Base-by-base conservation (phyloP, 148 eudicot species). In the Spergularia marina region DNA sequence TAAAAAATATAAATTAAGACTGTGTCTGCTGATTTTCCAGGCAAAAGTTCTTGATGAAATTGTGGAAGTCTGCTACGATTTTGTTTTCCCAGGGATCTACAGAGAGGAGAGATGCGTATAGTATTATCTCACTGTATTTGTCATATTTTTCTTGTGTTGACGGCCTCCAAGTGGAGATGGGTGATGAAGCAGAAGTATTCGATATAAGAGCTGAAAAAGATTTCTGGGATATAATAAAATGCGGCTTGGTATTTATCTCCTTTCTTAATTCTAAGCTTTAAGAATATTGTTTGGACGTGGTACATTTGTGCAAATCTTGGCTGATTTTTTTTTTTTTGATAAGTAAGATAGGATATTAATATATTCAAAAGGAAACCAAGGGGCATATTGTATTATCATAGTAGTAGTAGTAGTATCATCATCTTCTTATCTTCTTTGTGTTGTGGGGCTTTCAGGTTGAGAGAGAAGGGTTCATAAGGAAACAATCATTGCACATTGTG, bases 71-170 rank as follows among this genome's bases (percentile, higher is more conserved):
- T 82, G 93, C 96, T 84, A 87, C 72, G 82, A 63, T 72, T 61
- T 83, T 96, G 72, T 91, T 95, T 86, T 67, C 85, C 65, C 17
- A 83, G 84, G 98, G 98, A 71, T 75, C 87, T 77, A 57, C 76
- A 60, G 99, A 96, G 86, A 89, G 99, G 85, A 87, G 88, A 83
- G 99, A 92, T 92, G 96, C 94, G 49, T 96, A 91, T 76, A 72
- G 88, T 76, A 72, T 96, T 66, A 85, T 96, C 72, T 96, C 98
- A 75, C 86, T 92, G 78, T 89, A 90, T 85, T 51, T 95, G 73
- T 88, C 96, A 41, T 88, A 73, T 85, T 83, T 86, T 80, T 79
- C 91, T 61, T 73, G 77, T 75, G 82, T 57, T 79, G 81, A 77
- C 76, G 77, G 59, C 62, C 67, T 44, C 77, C 80, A 76, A 62